Base-by-base conservation (phyloP, 768 basidiomycete species). In the Tricholoma sp. region DNA sequence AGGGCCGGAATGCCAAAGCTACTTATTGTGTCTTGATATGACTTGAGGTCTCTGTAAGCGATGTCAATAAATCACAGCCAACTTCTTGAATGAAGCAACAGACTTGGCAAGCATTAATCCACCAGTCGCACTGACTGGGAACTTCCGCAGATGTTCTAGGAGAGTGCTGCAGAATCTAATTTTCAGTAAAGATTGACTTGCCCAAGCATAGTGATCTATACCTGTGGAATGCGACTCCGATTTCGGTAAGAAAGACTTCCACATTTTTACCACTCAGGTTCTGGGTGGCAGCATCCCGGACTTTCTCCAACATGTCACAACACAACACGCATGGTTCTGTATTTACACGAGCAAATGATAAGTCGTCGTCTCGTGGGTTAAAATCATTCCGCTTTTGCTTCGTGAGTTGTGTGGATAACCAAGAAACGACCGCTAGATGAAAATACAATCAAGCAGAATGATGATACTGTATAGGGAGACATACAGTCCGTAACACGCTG, bases 41-140 rank as follows among this genome's bases (percentile, higher is more conserved):
- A 85, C 61, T 95, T 97, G 63, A 99, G 83, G 67, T 99, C 97
- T 73, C 95, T 98, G 67, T 28, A 42, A 41, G 51, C 20, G 49
- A 37, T 18, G 20, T 53, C 13, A 20, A 29, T 44, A 17, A 29
- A 31, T 24, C 29, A n/a, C 4, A 32, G 18, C 9, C 12, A 33
- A 53, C 13, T n/a, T 20, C 15, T 15, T 10, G 24, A 55, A 10
- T 18, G 47, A 36, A 7, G 6, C 31, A 17, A 76, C 85, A 58
- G 61, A 95, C 94, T 98, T 99, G 20, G 97, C 96, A 39, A 99
- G 86, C 92, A 98, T 96, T 52, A 99, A 76, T 13, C 96, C 97
- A 41, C 97, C 97, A 1, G 94, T 94, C 0, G 95, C 94, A 62
- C 89, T 97, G 53, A 99, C 94, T 2, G 94, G 91, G 74, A 98